Conservation (phyloP, 805 yeast genomes). For the Candida sakaeoensis region DNA sequence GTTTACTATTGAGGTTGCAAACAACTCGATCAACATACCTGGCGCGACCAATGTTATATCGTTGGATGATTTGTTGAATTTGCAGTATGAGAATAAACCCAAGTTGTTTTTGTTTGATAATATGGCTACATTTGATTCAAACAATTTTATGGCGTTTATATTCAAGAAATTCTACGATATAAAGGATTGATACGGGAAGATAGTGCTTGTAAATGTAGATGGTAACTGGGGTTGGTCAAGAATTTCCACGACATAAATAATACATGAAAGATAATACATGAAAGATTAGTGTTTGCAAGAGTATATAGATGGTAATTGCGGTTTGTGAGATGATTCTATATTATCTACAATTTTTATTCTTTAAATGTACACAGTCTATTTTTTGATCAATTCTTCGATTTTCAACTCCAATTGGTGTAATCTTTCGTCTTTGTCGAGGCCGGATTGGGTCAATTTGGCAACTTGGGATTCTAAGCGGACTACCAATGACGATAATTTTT, state of each 20-base stretch:
- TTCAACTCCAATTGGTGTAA: slow-evolving; percentile 56
- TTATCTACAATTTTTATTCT: not conserved
- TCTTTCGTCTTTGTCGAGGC: slow-evolving; percentile 63
- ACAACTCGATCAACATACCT: slow-evolving; percentile 64
- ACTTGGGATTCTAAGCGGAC: slow-evolving; percentile 55
- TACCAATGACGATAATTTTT: slow-evolving; percentile 58
- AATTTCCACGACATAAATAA: too few species aligned
- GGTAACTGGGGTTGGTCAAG: too few species aligned
- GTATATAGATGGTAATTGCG: too few species aligned
- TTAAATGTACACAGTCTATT: slow-evolving; percentile 16
- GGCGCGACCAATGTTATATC: slow-evolving; percentile 56
- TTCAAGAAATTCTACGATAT: slow-evolving; percentile 72
- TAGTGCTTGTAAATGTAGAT: too few species aligned
- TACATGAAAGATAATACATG: too few species aligned
- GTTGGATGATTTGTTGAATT: slow-evolving; percentile 65
- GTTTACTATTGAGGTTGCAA: slow-evolving; percentile 71
- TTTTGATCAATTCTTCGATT: slow-evolving; percentile 50
- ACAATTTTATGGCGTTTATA: slow-evolving; percentile 62
- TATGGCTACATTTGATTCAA: slow-evolving; percentile 65
- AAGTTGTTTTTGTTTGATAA: slow-evolving; percentile 60
- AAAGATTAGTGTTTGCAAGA: too few species aligned
- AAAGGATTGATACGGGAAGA: slow-evolving; percentile 18
- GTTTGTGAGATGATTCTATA: too few species aligned
- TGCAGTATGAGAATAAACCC: slow-evolving; percentile 66
- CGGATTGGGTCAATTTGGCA: slow-evolving; percentile 46